Evolutionary conservation across 2,329 filamentous ascomycete genomes (phyloP), one percentile per base, ranked within the genome.

Genomic region (Clarireedia homoeocarpa): DNA sequence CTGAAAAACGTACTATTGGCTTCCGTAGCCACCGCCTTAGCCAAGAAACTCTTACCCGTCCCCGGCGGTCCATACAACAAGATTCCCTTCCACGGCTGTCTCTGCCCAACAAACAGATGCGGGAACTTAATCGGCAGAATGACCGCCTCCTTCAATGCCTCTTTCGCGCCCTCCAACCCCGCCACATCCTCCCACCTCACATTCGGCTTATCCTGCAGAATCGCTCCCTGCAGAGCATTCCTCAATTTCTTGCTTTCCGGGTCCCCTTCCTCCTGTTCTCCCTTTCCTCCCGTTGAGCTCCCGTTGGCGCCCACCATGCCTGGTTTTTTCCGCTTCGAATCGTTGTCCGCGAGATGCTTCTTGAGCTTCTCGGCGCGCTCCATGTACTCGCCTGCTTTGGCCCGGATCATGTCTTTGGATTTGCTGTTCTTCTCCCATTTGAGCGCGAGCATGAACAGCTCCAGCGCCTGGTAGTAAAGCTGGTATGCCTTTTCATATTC

Each of bases 371-470:
- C 94, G 62, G 94, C 94, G 61, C 94, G 89, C 74, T 96, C 92
- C 87, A 99, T 96, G 78, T 99, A 99, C 71, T 96, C 92, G 66
- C 80, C 88, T 20, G 91, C 91, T 77, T 97, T 97, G 66, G 88
- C 84, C 65, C 94, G 87, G 72, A 99, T 96, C 82, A 96, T 95
- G 70, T 95, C 91, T 78, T 97, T 97, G 62, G 90, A 91, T 66
- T 91, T 92, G 61, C 88, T 85, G 75, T 96, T 97, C 82, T 97
- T 99, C 77, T 99, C 94, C 92, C 92, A 99, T 79, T 99, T 99
- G 59, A 99, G 81, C 36, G 94, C 94, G 59, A 97, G 88, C 88
- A 99, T 96, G 79, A 97, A 99, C 57, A 97, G 84, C 75, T 99
- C 92, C 65, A 99, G 88, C 51, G 92, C 86, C 65, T 90, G 86